Evolutionary conservation across 306 rosid genomes (phyloP), one percentile per base, ranked within the genome.

Genomic region (Vigna hirtella): DNA sequence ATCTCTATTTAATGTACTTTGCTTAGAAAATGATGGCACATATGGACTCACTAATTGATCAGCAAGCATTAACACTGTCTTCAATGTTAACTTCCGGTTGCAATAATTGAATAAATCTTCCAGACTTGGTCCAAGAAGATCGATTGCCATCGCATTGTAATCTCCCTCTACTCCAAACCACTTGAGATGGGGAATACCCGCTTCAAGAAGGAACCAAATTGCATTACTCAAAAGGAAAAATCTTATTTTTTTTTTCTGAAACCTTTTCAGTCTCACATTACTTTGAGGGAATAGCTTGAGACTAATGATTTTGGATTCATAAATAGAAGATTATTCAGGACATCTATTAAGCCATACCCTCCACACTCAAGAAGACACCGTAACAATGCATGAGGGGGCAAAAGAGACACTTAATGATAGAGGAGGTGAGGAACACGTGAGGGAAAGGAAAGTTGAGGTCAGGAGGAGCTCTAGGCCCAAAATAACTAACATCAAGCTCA

Each of bases 81-180:
- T 96, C 94, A 96, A 70, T 43, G 97, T 84, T 70, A 96, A 87
- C 85, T 89, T 96, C 80, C 98, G 83, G 83, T 93, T 93, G 87
- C 99, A 96, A 82, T 93, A 96, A 87, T 96, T 96, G 88, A 93
- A 93, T 78, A 96, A 83, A 89, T 96, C 99, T 88, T 96, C 99
- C 83, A 96, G 83, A 83, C 99, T 96, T 53, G 99, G 99, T 67
- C 99, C 99, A 82, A 96, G 99, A 84, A 96, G 99, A 79, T 96
- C 99, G 30, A 96, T 96, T 65, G 90, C 98, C 99, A 96, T 96
- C 78, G 91, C 78, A 74, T 90, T 96, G 82, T 96, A 96, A 40
- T 93, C 99, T 78, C 97, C 92, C 85, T 91, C 98, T n/a, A 93
- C 98, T 82, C 99, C 99, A 75, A 91, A 96, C 99, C 99, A 96